Percentiles rank a stretch among this genome's conserved stretches.
Conservation (phyloP, 768 basidiomycete genomes). For the Lactarius sp. region DNA sequence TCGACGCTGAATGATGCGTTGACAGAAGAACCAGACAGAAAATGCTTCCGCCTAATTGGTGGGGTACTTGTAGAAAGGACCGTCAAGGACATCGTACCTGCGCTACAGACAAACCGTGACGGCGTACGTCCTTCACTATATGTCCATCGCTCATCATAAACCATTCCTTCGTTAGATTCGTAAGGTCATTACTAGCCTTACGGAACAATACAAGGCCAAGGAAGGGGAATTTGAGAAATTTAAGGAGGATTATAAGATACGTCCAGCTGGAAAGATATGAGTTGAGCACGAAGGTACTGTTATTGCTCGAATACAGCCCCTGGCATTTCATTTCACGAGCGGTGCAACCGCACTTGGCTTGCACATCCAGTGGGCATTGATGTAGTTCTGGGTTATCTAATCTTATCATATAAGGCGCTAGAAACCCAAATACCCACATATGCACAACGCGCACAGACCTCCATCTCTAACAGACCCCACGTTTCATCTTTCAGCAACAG, state of each 20-base stretch:
- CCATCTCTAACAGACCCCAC: background rate
- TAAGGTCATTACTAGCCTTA: slow-evolving; percentile 69
- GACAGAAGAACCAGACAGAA: slow-evolving; percentile 79
- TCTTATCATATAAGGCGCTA: slow-evolving; percentile 8
- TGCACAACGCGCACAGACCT: background rate
- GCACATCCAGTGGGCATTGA: background rate
- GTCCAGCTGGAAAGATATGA: slow-evolving; percentile 38
- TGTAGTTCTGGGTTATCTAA: slow-evolving; percentile 8
- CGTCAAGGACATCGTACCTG: slow-evolving; percentile 90
- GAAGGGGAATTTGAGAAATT: slow-evolving; percentile 79
- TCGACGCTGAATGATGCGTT: slow-evolving; percentile 80
- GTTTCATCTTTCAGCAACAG: background rate
- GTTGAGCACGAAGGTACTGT: background rate
- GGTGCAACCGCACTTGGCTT: background rate
- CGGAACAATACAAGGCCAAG: slow-evolving; percentile 85
- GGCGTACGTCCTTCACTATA: slow-evolving; percentile 51
- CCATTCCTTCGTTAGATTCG: slow-evolving; percentile 54
- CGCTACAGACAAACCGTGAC: slow-evolving; percentile 82
- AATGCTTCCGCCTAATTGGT: slow-evolving; percentile 95
- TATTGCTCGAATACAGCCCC: background rate
- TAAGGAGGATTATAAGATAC: slow-evolving; percentile 72
- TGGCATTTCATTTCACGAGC: background rate
- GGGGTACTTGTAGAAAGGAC: slow-evolving; percentile 95
- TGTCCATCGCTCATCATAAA: slow-evolving; percentile 19
- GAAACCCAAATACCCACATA: background rate